Evolutionary conservation across 2,329 filamentous ascomycete species (phyloP), one percentile per base, ranked within the genome.

Genomic region (Fusarium scirpi): DNA sequence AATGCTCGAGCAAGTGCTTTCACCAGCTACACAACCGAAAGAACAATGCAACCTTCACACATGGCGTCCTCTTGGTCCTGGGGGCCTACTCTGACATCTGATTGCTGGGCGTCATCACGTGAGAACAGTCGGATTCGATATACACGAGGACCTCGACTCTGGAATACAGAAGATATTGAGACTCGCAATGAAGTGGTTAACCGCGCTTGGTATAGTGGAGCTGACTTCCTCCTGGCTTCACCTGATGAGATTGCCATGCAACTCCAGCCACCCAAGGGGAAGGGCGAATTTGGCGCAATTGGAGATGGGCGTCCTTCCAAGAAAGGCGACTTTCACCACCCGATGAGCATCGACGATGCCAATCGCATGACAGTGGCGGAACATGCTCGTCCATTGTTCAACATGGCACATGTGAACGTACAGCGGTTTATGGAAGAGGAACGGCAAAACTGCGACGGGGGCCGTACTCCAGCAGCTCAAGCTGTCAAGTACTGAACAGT

Each of bases 321-420:
- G 62, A 62, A 63, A 27, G 70, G 70, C 38, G 67, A 64, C 8
- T 65, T 75, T 43, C 78, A 79, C 34, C 73, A 59, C 5, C 64
- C 69, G 34, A 74, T 84, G 16, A 71, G 69, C n/a, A 63, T 82
- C n/a, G 73, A 78, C 4, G 78, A 84, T 38, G 82, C 80, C 30
- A 82, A 80, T 62, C 59, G 58, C 9, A 81, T 81, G 66, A 75
- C 81, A 7, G 75, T 77, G 5, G 67, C 76, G 3, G 80, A 84
- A 51, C 81, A 84, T 55, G 77, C 79, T 13, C 73, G 77, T 15
- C 82, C 83, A 3, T 76, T 86, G 13, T 56, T 87, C 12, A 81
- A 79, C 51, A 80, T 85, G 79, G 76, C 78, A 5, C 79, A 82
- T 60, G 78, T 74, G 22, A 76, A 76, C 7, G 62, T 83, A 43